phyloP scores from a whole-genome alignment of 257 asterid species.

The Misopates orontium region DNA sequence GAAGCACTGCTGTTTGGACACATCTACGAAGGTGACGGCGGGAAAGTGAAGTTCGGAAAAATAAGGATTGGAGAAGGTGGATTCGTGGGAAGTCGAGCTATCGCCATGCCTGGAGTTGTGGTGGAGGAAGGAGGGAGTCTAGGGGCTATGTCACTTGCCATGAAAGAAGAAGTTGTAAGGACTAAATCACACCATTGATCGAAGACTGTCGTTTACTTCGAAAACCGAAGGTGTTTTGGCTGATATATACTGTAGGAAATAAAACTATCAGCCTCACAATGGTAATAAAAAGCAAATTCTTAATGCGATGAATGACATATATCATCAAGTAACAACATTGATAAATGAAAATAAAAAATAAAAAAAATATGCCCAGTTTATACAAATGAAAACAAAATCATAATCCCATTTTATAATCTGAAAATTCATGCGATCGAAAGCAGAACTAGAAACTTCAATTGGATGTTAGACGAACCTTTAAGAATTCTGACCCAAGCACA shows the following conservation, averaged over 20 bases:
- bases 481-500: no score
- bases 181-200: slow-evolving; percentile 28
- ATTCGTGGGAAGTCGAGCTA: slow-evolving; percentile 72
- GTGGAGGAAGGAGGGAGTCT: slow-evolving; percentile 63
- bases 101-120: slow-evolving; percentile 89
- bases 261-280: background rate
- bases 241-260: background rate
- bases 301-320: no score
- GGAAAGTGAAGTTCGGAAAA: slow-evolving; percentile 78
- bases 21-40: slow-evolving; percentile 77
- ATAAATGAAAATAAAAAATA: no score
- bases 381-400: no score
- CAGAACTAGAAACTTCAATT: no score
- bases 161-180: slow-evolving; percentile 74
- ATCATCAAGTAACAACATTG: no score
- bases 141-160: slow-evolving; percentile 74
- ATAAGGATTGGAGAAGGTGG: slow-evolving; percentile 69
- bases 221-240: no score
- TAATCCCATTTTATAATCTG: no score
- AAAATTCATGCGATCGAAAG: no score
- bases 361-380: no score
- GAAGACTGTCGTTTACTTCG: background rate
- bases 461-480: no score
- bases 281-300: background rate
- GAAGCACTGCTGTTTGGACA: slow-evolving; percentile 83